These are phyloP conservation scores for Trichoderma sp. DNA, from an alignment of 2,329 filamentous ascomycete genomes.

Conservation along the genomic window DNA sequence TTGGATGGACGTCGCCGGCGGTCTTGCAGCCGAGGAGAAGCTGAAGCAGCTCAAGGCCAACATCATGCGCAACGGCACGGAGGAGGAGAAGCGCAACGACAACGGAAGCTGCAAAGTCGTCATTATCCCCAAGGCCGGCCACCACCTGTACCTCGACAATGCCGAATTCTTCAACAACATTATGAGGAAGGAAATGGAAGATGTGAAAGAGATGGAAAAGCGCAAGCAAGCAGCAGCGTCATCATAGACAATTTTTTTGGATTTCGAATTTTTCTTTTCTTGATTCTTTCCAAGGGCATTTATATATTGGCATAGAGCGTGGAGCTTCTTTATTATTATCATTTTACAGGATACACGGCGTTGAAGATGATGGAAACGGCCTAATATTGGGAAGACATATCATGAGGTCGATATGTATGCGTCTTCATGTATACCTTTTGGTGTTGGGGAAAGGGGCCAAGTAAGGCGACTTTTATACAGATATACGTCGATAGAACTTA, in stretches of 20 bases:
- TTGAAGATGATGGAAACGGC: neutral
- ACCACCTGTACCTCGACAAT: constrained; percentile 60
- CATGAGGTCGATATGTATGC: neutral
- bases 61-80: constrained; percentile 57
- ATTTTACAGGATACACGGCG: constrained; percentile 1
- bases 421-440: neutral
- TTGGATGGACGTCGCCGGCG: constrained; percentile 96
- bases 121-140: constrained; percentile 62
- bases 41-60: constrained; percentile 65
- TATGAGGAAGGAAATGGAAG: constrained; percentile 52
- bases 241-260: neutral
- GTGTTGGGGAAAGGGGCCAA: neutral
- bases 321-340: neutral
- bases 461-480: neutral
- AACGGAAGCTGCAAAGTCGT: constrained; percentile 80
- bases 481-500: neutral
- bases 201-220: constrained; percentile 38
- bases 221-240: constrained; percentile 23
- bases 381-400: neutral
- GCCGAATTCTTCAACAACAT: constrained; percentile 55
- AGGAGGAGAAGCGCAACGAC: constrained; percentile 67
- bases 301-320: constrained; percentile 5
- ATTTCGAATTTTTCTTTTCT: neutral
- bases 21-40: constrained; percentile 74
- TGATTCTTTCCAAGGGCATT: neutral